Base-by-base conservation (phyloP, 192 early-diverging fungal genomes). In the Gryganskiella cystojenkinii region DNA sequence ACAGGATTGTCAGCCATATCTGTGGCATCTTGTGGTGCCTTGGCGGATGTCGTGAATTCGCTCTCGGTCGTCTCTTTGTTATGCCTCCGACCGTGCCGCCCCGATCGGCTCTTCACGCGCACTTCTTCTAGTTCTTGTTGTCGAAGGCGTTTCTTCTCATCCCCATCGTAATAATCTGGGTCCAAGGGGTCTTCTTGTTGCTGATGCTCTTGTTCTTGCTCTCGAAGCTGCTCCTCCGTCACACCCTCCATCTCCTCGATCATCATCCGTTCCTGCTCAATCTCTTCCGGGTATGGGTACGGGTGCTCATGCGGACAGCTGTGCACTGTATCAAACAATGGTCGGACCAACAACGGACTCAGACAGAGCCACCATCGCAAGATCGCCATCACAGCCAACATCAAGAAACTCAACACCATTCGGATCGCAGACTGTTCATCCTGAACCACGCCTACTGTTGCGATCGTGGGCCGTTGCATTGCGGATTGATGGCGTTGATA, bases 311-410 rank as follows among this genome's bases (percentile, higher is more conserved):
- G 65, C 4, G 73, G 73, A 63, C 73, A 76, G 30, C 64, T 64
- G 30, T 76, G 73, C n/a, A 76, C 63, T 1, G 73, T 76, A 45
- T 76, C 73, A 63, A 76, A 76, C 54, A 76, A 31, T 3, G 65
- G 37, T 10, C 60, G 40, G 13, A 56, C 8, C 34, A 76, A 25
- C 17, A 76, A 43, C 3, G 73, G 73, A 1, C 53, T 61, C 46
- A 76, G 34, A 46, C 65, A 76, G 15, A 76, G 27, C 53, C 65
- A 62, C 56, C 73, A 66, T 17, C 73, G 59, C 14, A 76, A 43
- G 22, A 68, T 68, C 3, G 73, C 73, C 73, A 76, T 68, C 46
- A 64, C 14, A 27, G 54, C 60, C 65, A 76, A 25, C 22, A 76
- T 3, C 15, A 15, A 9, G 50, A 76, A 67, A 20, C 45, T 68